phyloP scores from a whole-genome alignment of 192 early-diverging fungal species.

The Coemansia reversa region DNA sequence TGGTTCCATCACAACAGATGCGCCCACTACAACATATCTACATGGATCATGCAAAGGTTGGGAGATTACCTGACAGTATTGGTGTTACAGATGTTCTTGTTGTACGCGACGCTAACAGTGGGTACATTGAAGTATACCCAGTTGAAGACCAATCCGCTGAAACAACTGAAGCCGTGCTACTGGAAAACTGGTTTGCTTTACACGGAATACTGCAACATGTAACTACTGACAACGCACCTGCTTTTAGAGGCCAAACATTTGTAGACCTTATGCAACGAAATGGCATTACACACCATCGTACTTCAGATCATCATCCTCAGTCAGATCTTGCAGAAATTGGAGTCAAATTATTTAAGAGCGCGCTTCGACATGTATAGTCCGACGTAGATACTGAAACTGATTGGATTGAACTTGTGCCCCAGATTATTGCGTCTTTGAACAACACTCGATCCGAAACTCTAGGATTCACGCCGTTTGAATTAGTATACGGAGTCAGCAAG shows the following conservation, averaged over 20 bases:
- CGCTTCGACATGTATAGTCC: not conserved
- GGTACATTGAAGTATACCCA: too few relatives aligned
- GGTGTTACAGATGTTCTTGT: too few relatives aligned
- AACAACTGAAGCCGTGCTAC: too few relatives aligned
- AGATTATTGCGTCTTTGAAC: not conserved
- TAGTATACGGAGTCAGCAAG: not conserved
- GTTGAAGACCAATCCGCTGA: too few relatives aligned
- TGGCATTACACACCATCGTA: too few relatives aligned
- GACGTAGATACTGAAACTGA: not conserved
- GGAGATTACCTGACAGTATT: too few relatives aligned
- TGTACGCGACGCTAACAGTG: too few relatives aligned
- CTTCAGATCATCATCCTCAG: not conserved
- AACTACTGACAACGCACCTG: too few relatives aligned
- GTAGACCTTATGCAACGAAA: too few relatives aligned
- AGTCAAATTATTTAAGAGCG: not conserved
- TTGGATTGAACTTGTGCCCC: not conserved
- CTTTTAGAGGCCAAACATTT: too few relatives aligned
- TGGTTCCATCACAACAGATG: not conserved
- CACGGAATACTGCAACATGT: too few relatives aligned
- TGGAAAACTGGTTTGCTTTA: too few relatives aligned
- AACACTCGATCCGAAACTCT: not conserved
- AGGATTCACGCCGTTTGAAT: not conserved
- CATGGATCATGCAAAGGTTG: not conserved
- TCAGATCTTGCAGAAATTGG: constrained; percentile 4
- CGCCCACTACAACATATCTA: not conserved